Conservation (phyloP, 768 basidiomycete species). For the Lactifluus pinguis region DNA sequence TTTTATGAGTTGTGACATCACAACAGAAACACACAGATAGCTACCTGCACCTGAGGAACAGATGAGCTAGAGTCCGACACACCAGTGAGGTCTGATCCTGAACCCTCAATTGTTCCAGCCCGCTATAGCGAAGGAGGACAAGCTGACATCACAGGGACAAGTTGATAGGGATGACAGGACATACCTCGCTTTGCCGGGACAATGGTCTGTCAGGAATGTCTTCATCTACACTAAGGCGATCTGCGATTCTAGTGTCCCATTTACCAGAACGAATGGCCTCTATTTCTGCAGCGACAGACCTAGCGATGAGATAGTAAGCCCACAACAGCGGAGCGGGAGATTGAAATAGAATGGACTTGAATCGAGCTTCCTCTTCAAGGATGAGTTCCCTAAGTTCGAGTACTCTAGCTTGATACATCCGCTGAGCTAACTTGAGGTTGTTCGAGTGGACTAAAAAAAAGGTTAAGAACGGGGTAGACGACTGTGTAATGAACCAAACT, state of each 20-base stretch:
- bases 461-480: background rate
- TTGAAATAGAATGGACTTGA: constrained; percentile 44
- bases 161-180: background rate
- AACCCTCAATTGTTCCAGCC: background rate
- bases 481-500: background rate
- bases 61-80: constrained; percentile 12
- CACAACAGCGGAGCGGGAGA: background rate
- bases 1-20: background rate
- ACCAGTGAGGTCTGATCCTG: constrained; percentile 8
- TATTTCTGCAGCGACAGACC: constrained; percentile 63
- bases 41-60: constrained; percentile 9
- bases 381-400: constrained; percentile 67
- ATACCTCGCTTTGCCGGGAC: constrained; percentile 7
- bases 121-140: constrained; percentile 12
- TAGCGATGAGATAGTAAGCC: constrained; percentile 23
- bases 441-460: constrained; percentile 42
- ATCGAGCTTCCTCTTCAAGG: constrained; percentile 60
- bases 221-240: constrained; percentile 23
- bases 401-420: constrained; percentile 60
- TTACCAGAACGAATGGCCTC: constrained; percentile 62
- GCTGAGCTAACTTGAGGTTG: constrained; percentile 63
- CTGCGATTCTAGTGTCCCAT: constrained; percentile 47
- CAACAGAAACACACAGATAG: background rate
- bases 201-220: constrained; percentile 12
- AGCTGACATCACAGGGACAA: background rate